A percentile compares a stretch with the other conserved stretches of the same genome.
Conservation (phyloP, 257 asterid genomes). For the Hygrophila difformis region DNA sequence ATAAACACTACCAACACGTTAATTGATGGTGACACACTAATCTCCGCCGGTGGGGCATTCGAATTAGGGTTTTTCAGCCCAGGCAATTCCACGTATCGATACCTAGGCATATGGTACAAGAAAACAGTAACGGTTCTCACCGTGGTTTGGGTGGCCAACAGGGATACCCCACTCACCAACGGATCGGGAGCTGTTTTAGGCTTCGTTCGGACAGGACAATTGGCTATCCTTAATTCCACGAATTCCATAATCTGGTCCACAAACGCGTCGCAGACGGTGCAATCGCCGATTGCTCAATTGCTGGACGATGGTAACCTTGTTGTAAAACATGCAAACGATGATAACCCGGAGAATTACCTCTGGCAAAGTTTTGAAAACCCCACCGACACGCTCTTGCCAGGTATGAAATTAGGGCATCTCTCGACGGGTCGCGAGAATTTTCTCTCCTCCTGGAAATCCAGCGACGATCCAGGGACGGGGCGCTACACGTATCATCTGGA, state of each 20-base stretch:
- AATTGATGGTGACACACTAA: constrained; percentile 10
- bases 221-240: constrained; percentile 21
- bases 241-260: constrained; percentile 32
- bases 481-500: constrained; percentile 19
- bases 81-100: constrained; percentile 19
- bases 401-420: constrained; percentile 38
- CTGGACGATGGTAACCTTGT: constrained; percentile 49
- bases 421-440: constrained; percentile 18
- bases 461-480: constrained; percentile 37
- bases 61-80: constrained; percentile 19
- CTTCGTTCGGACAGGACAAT: constrained; percentile 17
- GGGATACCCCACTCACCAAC: constrained; percentile 10
- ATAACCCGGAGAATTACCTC: constrained; percentile 15
- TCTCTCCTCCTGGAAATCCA: constrained; percentile 33
- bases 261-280: constrained; percentile 13
- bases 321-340: constrained; percentile 18
- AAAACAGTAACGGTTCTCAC: background rate
- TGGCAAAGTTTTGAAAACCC: constrained; percentile 55
- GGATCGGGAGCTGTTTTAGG: constrained; percentile 25
- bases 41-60: constrained; percentile 13
- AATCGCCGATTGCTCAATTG: constrained; percentile 23
- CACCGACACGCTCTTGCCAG: constrained; percentile 29
- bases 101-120: constrained; percentile 41
- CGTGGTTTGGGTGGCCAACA: constrained; percentile 23
- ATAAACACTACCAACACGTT: too few species aligned